Conservation (phyloP, 805 yeast species). For the Candida sakaeoensis region DNA sequence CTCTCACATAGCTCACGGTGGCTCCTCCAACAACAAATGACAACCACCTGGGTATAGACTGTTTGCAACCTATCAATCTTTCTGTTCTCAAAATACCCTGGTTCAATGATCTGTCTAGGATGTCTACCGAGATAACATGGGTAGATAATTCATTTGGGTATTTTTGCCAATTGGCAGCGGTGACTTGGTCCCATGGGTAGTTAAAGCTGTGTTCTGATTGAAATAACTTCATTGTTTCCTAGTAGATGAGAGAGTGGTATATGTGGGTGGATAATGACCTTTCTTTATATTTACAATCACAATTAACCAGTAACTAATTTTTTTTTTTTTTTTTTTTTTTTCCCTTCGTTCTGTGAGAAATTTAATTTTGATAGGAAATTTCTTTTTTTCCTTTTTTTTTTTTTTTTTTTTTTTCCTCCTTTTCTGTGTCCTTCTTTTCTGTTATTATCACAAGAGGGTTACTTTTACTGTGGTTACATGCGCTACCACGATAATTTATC, state of each 20-base stretch:
- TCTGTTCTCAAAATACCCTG: conserved; percentile 65
- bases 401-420: neutral
- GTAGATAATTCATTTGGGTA: conserved; percentile 93
- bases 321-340: no score
- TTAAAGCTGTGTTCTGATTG: conserved; percentile 64
- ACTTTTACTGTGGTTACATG: conserved; percentile 1
- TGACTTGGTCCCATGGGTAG: conserved; percentile 91
- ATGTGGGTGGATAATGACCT: no score
- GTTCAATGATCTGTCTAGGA: conserved; percentile 67
- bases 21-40: conserved; percentile 67
- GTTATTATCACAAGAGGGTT: conserved; percentile 2
- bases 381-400: neutral
- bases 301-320: no score
- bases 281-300: no score
- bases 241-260: no score
- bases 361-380: neutral
- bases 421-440: conserved; percentile 1
- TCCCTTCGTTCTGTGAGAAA: neutral
- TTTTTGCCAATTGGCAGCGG: conserved; percentile 95
- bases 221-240: conserved; percentile 67
- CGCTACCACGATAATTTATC: conserved; percentile 4
- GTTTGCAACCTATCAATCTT: conserved; percentile 83
- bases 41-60: conserved; percentile 82
- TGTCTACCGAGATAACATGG: conserved; percentile 93
- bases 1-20: conserved; percentile 77